phyloP scores from a whole-genome alignment of 495 filamentous ascomycete genomes.

The Xylaria scruposa region DNA sequence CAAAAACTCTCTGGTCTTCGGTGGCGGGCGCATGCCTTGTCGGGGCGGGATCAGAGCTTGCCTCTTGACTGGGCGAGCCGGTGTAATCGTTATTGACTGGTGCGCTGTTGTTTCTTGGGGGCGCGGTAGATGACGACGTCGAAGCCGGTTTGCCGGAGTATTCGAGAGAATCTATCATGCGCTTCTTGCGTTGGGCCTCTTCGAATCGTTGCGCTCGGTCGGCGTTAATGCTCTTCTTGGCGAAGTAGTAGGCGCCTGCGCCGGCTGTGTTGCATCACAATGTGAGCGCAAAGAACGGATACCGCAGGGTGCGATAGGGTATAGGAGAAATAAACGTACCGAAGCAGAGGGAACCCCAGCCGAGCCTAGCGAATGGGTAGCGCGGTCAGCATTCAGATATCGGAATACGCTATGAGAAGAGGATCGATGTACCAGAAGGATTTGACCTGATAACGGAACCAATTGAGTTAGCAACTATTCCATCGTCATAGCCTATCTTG shows the following conservation, averaged over 20 bases:
- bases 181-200: slow-evolving; percentile 68
- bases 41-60: slow-evolving; percentile 81
- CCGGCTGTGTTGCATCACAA: slow-evolving; percentile 64
- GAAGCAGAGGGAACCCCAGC: slow-evolving; percentile 85
- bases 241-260: slow-evolving; percentile 89
- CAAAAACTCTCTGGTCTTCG: slow-evolving; percentile 69
- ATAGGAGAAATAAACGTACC: slow-evolving; percentile 59
- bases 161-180: slow-evolving; percentile 66
- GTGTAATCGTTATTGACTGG: slow-evolving; percentile 57
- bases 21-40: slow-evolving; percentile 81
- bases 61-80: slow-evolving; percentile 80
- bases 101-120: neutral
- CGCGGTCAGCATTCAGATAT: slow-evolving; percentile 3
- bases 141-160: slow-evolving; percentile 49
- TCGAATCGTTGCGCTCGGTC: slow-evolving; percentile 77
- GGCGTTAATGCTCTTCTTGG: slow-evolving; percentile 91
- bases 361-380: slow-evolving; percentile 60
- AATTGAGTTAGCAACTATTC: slow-evolving; percentile 34
- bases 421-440: slow-evolving; percentile 63
- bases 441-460: slow-evolving; percentile 53
- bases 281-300: slow-evolving; percentile 30
- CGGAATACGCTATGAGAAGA: neutral
- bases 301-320: neutral
- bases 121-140: slow-evolving; percentile 41
- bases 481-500: neutral